These are phyloP conservation scores for Boletus rubescentipes DNA, from an alignment of 768 basidiomycete species.

Conservation along the genomic window DNA sequence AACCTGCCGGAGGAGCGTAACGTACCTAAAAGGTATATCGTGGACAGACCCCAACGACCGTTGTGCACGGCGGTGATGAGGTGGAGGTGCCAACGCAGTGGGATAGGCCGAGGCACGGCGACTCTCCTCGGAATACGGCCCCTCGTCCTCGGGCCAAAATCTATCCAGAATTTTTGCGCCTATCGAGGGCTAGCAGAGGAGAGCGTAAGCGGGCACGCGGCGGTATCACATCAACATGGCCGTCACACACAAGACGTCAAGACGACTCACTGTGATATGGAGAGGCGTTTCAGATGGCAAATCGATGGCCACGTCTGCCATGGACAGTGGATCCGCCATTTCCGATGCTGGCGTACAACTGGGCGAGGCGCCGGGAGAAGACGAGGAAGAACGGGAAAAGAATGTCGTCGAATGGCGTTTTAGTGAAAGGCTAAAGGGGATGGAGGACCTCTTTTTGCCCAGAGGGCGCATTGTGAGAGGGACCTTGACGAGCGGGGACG, in stretches of 20 bases:
- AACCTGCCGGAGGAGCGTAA: not conserved
- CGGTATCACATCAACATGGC: slow-evolving; percentile 9
- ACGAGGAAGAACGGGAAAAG: slow-evolving; percentile 21
- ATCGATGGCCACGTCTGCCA: slow-evolving; percentile 1
- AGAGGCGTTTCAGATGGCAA: slow-evolving; percentile 2
- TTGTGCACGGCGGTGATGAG: slow-evolving; percentile 27
- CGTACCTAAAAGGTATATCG: slow-evolving; percentile 18
- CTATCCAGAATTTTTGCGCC: slow-evolving; percentile 30
- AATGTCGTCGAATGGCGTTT: slow-evolving; percentile 29
- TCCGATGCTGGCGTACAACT: slow-evolving; percentile 18
- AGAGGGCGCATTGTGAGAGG: slow-evolving; percentile 28
- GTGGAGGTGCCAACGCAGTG: slow-evolving; percentile 27
- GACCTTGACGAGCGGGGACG: slow-evolving; percentile 26
- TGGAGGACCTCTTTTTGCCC: slow-evolving; percentile 29
- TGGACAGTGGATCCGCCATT: slow-evolving; percentile 21
- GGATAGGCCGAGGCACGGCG: slow-evolving; percentile 14
- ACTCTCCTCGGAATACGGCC: slow-evolving; percentile 19
- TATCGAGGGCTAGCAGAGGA: slow-evolving; percentile 23
- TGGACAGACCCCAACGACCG: slow-evolving; percentile 12
- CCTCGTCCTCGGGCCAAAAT: slow-evolving; percentile 34
- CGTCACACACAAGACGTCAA: not conserved
- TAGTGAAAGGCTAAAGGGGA: slow-evolving; percentile 17
- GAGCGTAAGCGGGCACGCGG: not conserved
- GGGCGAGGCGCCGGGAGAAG: slow-evolving; percentile 13
- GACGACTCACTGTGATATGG: slow-evolving; percentile 14